Conservation (phyloP, 2,329 filamentous ascomycete species). For the Phialophora verrucosa region DNA sequence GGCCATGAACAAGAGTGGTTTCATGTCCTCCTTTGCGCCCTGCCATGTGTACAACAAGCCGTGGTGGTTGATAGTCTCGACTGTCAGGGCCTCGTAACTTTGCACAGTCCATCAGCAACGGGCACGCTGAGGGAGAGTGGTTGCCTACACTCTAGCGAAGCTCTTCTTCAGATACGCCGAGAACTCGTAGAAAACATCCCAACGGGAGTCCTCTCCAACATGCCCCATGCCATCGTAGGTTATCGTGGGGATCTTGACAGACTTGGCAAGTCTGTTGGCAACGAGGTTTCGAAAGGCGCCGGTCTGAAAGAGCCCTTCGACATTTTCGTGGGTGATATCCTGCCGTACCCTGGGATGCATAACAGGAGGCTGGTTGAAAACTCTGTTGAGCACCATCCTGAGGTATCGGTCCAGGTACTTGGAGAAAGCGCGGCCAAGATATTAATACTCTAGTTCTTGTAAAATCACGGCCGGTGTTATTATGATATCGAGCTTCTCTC, state of each 20-base stretch:
- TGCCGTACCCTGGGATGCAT: constrained; percentile 29
- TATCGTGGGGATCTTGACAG: constrained; percentile 62
- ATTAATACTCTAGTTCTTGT: not conserved
- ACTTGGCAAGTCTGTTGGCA: constrained; percentile 47
- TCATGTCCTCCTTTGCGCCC: constrained; percentile 57
- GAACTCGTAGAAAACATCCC: constrained; percentile 64
- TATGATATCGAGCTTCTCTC: constrained; percentile 13
- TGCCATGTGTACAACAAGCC: constrained; percentile 65
- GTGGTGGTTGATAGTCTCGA: constrained; percentile 64
- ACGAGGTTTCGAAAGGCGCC: constrained; percentile 31
- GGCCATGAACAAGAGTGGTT: constrained; percentile 65
- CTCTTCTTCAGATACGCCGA: constrained; percentile 56
- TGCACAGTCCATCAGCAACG: constrained; percentile 4
- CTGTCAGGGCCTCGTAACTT: constrained; percentile 26
- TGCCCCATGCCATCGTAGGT: constrained; percentile 62
- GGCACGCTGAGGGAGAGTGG: not conserved
- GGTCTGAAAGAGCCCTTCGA: constrained; percentile 31
- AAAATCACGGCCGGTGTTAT: not conserved
- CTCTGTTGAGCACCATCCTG: constrained; percentile 29
- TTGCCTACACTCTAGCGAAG: constrained; percentile 57
- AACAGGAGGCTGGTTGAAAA: constrained; percentile 27
- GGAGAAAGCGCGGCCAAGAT: not conserved
- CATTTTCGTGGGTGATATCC: constrained; percentile 28
- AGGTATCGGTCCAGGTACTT: not conserved
- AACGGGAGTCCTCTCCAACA: constrained; percentile 62